Evolutionary conservation across 768 basidiomycete genomes (phyloP).

Genomic region (Coprinellus micaceus): DNA sequence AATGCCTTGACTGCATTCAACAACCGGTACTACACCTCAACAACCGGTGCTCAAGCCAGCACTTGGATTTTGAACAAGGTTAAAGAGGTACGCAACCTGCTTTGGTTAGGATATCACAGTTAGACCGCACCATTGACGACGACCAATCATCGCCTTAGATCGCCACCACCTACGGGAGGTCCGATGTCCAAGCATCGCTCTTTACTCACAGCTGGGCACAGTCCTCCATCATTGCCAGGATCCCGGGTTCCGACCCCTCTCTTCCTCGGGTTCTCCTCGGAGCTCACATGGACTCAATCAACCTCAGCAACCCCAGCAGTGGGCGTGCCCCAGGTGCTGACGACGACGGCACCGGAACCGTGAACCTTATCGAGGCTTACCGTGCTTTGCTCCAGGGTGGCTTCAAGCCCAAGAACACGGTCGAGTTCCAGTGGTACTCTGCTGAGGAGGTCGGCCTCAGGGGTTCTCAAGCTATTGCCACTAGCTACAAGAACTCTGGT

Average conservation of each 20-base stretch:
- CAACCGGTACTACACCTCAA: slow-evolving; percentile 40
- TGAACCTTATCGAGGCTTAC: slow-evolving; percentile 42
- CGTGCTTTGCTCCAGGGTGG: slow-evolving; percentile 35
- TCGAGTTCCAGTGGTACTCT: slow-evolving; percentile 49
- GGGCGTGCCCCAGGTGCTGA: slow-evolving; percentile 48
- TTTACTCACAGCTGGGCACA: slow-evolving; percentile 33
- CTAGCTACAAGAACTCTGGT: slow-evolving; percentile 42
- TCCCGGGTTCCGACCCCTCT: slow-evolving; percentile 29
- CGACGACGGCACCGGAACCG: slow-evolving; percentile 45
- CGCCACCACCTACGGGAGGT: slow-evolving; percentile 15
- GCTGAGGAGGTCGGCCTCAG: slow-evolving; percentile 44
- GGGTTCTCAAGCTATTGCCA: slow-evolving; percentile 53
- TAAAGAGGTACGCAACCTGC: slow-evolving; percentile 21
- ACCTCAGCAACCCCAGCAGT: slow-evolving; percentile 32
- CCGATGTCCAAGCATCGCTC: slow-evolving; percentile 25
- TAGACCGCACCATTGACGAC: slow-evolving; percentile 2
- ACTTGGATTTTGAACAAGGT: slow-evolving; percentile 35
- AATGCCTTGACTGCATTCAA: slow-evolving; percentile 36
- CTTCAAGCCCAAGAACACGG: slow-evolving; percentile 36
- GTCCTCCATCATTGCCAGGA: slow-evolving; percentile 34
- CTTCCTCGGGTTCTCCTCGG: slow-evolving; percentile 35
- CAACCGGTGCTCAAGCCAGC: slow-evolving; percentile 35
- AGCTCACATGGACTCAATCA: slow-evolving; percentile 43
- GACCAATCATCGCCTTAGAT: slow-evolving; percentile 17
- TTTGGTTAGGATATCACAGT: background rate